phyloP scores from a whole-genome alignment of 2,329 filamentous ascomycete genomes.

The Aureobasidium subglaciale region DNA sequence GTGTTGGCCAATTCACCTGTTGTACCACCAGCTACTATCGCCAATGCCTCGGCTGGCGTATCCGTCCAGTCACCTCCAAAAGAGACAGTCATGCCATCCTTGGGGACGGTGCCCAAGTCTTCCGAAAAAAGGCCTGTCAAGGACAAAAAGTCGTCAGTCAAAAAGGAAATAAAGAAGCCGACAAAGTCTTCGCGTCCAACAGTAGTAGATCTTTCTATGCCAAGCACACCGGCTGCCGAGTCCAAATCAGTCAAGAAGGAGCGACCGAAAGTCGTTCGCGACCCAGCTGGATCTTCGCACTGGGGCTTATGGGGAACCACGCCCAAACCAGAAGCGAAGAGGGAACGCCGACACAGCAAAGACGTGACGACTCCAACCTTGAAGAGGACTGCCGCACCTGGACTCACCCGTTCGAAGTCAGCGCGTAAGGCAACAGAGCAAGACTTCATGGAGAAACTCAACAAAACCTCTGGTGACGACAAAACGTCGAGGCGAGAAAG shows the following conservation, averaged over 20 bases:
- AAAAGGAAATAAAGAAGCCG: conserved; percentile 27
- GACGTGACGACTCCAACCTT: conserved; percentile 34
- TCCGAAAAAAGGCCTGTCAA: conserved; percentile 18
- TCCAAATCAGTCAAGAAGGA: conserved; percentile 61
- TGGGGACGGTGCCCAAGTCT: not conserved
- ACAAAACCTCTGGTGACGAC: conserved; percentile 61
- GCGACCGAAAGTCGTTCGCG: conserved; percentile 67
- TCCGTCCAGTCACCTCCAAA: conserved; percentile 16
- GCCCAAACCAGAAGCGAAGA: conserved; percentile 25
- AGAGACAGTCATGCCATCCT: conserved; percentile 21
- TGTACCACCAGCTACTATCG: not conserved
- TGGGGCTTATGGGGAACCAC: conserved; percentile 70
- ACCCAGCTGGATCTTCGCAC: conserved; percentile 46
- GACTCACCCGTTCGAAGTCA: conserved; percentile 50
- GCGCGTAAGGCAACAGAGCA: conserved; percentile 46
- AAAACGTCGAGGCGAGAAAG: conserved; percentile 49
- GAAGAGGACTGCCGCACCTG: conserved; percentile 35
- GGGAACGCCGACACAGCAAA: conserved; percentile 38
- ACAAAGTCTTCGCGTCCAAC: conserved; percentile 28
- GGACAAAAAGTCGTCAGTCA: conserved; percentile 27
- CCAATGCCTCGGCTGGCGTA: conserved; percentile 18
- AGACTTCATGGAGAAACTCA: conserved; percentile 35
- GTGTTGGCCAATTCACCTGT: conserved; percentile 7
- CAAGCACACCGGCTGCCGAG: conserved; percentile 43
- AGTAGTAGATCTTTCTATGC: conserved; percentile 11